Conservation (phyloP, 108 stramenopile species). For the Cyclotella choctawhatcheeana region DNA sequence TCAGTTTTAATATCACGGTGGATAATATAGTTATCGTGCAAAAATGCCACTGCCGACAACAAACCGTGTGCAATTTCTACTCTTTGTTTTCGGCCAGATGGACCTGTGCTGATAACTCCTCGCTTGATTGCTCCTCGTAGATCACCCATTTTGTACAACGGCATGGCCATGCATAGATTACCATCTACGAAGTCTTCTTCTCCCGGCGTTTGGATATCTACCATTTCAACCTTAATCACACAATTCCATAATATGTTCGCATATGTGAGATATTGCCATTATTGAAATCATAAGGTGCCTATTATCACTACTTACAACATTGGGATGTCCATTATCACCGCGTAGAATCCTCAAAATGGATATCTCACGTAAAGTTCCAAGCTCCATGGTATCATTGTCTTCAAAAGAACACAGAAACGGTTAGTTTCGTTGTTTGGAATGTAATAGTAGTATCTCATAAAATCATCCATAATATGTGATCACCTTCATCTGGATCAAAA, state of each 20-base stretch:
- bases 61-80: conserved; percentile 74
- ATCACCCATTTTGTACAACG: conserved; percentile 64
- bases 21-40: conserved; percentile 95
- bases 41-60: conserved; percentile 80
- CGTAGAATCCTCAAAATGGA: conserved; percentile 78
- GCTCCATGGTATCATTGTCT: conserved; percentile 53
- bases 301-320: conserved; percentile 45
- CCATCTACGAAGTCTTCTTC: conserved; percentile 66
- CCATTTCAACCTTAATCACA: conserved; percentile 48
- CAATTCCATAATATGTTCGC: no score
- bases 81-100: conserved; percentile 49
- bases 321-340: conserved; percentile 68
- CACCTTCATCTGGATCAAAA: conserved; percentile 64
- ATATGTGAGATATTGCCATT: not conserved
- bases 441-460: no score
- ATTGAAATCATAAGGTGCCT: not conserved
- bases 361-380: conserved; percentile 79
- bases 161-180: conserved; percentile 75
- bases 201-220: conserved; percentile 68
- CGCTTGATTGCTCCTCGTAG: conserved; percentile 56
- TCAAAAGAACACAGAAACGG: no score
- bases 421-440: no score
- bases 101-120: conserved; percentile 30
- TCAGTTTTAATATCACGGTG: conserved; percentile 98
- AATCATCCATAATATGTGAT: no score